A percentile compares a stretch with the other conserved stretches of the same genome.
These are phyloP conservation scores for Hymenoscyphus infarciens DNA, from an alignment of 2,329 filamentous ascomycete genomes.

Conservation along the genomic window DNA sequence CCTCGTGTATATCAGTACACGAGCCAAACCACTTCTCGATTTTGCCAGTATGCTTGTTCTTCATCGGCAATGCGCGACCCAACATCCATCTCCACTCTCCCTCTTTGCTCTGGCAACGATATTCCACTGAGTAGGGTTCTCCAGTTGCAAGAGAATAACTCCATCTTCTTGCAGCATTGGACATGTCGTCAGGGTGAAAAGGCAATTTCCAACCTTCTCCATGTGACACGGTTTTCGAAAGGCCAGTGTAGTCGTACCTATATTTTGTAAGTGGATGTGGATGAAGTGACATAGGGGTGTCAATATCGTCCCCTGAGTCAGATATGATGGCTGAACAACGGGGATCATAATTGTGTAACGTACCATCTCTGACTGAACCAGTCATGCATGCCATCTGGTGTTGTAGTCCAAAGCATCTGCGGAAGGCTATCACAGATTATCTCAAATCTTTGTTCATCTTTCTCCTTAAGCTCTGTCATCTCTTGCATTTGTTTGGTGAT, in stretches of 20 bases:
- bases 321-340: not conserved
- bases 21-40: constrained; percentile 81
- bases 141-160: constrained; percentile 61
- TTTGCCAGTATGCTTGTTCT: constrained; percentile 59
- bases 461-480: constrained; percentile 65
- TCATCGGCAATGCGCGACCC: constrained; percentile 65
- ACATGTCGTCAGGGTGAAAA: constrained; percentile 69
- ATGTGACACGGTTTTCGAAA: constrained; percentile 58
- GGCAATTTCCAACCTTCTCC: constrained; percentile 60
- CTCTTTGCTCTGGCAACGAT: constrained; percentile 61
- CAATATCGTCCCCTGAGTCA: not conserved
- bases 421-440: constrained; percentile 72
- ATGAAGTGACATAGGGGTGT: not conserved
- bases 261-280: not conserved
- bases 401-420: constrained; percentile 71
- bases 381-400: constrained; percentile 61
- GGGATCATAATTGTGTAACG: not conserved
- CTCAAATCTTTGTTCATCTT: constrained; percentile 71
- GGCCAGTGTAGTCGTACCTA: constrained; percentile 69
- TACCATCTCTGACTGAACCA: constrained; percentile 73
- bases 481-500: constrained; percentile 67
- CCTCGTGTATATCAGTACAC: constrained; percentile 75
- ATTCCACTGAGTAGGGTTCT: constrained; percentile 66
- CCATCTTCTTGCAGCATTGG: constrained; percentile 55
- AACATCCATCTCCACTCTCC: constrained; percentile 79